Evolutionary conservation across 2,329 filamentous ascomycete species (phyloP).

Genomic region (Pseudogymnoascus sp.): DNA sequence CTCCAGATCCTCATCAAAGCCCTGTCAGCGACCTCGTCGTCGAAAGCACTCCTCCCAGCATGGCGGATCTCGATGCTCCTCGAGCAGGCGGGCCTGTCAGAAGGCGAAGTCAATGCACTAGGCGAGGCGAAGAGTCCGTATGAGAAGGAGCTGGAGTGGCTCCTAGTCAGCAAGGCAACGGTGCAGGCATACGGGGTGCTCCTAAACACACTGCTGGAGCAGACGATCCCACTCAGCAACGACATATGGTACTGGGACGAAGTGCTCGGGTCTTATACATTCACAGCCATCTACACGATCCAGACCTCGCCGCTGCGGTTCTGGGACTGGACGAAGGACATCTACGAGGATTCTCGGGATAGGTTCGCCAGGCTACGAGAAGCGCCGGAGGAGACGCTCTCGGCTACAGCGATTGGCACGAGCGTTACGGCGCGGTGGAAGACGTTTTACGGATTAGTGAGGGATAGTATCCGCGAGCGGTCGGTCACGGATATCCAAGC

Average conservation of each 20-base stretch:
- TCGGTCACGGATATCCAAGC: constrained; percentile 65
- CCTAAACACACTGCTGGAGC: constrained; percentile 68
- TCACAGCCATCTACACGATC: constrained; percentile 74
- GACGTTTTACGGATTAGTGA: constrained; percentile 74
- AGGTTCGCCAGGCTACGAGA: constrained; percentile 24
- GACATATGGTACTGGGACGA: constrained; percentile 97
- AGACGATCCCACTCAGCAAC: constrained; percentile 75
- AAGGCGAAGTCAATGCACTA: constrained; percentile 30
- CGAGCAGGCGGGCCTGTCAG: constrained; percentile 51
- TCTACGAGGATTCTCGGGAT: constrained; percentile 50
- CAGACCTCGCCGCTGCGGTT: constrained; percentile 76
- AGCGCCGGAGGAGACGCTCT: constrained; percentile 22
- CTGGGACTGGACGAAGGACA: constrained; percentile 63
- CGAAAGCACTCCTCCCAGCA: constrained; percentile 53
- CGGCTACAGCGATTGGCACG: constrained; percentile 21
- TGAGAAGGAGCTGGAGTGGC: constrained; percentile 79
- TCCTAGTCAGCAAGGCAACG: constrained; percentile 83
- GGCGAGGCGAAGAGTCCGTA: constrained; percentile 42
- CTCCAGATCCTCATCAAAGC: constrained; percentile 63
- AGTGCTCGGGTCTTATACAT: constrained; percentile 68
- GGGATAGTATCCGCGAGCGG: constrained; percentile 65
- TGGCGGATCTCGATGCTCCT: constrained; percentile 56
- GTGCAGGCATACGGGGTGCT: constrained; percentile 83
- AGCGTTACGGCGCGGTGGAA: constrained; percentile 49
- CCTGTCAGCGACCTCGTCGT: constrained; percentile 62